Conservation (phyloP, 2,329 filamentous ascomycete genomes). For the Penicillium freii region DNA sequence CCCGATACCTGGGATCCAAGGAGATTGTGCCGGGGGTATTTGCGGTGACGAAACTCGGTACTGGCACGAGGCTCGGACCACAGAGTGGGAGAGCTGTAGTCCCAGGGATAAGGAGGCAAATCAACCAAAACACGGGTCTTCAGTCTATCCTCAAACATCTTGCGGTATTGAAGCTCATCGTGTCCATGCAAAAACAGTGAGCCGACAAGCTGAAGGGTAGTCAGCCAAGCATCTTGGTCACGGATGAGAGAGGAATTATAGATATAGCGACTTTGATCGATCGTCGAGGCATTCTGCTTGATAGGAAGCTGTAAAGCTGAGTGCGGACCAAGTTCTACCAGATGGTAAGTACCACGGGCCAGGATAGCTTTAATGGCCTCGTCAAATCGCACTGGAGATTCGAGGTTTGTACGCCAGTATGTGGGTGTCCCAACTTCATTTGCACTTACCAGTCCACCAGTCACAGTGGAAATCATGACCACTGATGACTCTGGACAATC, state of each 20-base stretch:
- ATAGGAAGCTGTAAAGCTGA: not conserved
- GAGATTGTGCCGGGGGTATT: constrained; percentile 23
- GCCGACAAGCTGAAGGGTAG: constrained; percentile 26
- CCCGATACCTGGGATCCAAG: constrained; percentile 27
- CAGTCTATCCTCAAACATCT: not conserved
- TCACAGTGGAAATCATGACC: not conserved
- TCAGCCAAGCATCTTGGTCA: constrained; percentile 26
- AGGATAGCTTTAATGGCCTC: not conserved
- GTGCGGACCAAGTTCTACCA: not conserved
- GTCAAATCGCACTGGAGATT: not conserved
- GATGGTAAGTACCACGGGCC: too few species aligned
- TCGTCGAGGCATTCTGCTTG: not conserved
- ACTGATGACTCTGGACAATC: not conserved
- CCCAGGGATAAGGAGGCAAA: constrained; percentile 19
- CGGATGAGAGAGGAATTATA: constrained; percentile 38
- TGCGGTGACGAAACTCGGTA: constrained; percentile 10
- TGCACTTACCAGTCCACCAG: not conserved
- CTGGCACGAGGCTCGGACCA: constrained; percentile 5
- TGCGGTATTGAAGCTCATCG: constrained; percentile 1
- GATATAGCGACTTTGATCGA: constrained; percentile 31
- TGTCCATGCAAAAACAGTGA: constrained; percentile 3
- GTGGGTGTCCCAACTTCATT: not conserved
- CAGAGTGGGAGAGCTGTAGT: constrained; percentile 5
- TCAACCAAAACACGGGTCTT: not conserved
- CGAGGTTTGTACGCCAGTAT: not conserved